Percentiles rank a stretch among this genome's conserved stretches.
Evolutionary conservation across 306 rosid species (phyloP).

Genomic region (Acacia confusa): DNA sequence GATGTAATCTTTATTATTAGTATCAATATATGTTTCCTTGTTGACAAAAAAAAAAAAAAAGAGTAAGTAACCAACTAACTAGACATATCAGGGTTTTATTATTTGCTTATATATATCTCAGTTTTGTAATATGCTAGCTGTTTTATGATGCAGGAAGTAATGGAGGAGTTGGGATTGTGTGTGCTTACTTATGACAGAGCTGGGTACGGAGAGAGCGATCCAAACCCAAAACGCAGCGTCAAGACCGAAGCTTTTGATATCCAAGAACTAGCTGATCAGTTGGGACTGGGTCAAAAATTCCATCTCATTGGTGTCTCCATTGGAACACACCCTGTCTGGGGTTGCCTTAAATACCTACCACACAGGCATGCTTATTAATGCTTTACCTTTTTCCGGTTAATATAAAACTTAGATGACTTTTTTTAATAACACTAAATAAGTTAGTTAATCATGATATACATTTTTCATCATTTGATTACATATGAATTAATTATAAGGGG

Average conservation of each 20-base stretch:
- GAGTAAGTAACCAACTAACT: not conserved
- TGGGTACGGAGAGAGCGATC: constrained; percentile 51
- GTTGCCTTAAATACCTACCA: constrained; percentile 38
- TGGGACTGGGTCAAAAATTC: constrained; percentile 35
- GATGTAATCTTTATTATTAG: no score
- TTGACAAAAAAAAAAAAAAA: no score
- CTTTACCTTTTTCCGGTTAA: no score
- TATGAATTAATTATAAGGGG: no score
- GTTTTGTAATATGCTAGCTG: not conserved
- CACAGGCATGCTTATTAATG: constrained; percentile 26
- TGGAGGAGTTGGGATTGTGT: constrained; percentile 36
- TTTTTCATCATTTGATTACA: no score
- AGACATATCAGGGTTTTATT: no score
- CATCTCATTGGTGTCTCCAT: constrained; percentile 41
- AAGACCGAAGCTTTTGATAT: constrained; percentile 45
- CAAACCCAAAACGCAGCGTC: constrained; percentile 44
- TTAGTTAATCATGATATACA: no score
- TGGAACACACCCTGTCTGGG: constrained; percentile 38
- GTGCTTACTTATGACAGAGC: constrained; percentile 43
- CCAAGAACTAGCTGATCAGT: constrained; percentile 39
- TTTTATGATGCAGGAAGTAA: constrained; percentile 8
- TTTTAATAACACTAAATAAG: no score
- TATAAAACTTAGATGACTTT: no score
- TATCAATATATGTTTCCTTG: no score
- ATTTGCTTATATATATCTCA: no score